Evolutionary conservation across 805 yeast genomes (phyloP).

Genomic region (Suhomyces canberraensis): DNA sequence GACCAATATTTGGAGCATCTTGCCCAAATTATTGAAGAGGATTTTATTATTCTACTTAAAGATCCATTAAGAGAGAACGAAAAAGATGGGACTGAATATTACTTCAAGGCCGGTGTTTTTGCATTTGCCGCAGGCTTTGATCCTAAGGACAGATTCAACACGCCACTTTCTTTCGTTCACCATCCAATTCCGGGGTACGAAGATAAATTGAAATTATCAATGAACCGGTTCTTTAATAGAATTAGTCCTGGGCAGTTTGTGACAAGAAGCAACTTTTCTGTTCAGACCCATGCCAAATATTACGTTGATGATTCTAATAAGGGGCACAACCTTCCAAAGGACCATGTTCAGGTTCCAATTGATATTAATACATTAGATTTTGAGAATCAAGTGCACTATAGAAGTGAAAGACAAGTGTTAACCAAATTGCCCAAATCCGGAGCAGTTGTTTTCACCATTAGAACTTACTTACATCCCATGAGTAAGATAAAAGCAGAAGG

Average conservation of each 20-base stretch:
- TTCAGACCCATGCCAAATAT: conserved; percentile 33
- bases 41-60: conserved; percentile 36
- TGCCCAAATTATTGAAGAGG: conserved; percentile 37
- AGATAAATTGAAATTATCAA: conserved; percentile 34
- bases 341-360: conserved; percentile 21
- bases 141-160: conserved; percentile 35
- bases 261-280: conserved; percentile 38
- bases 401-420: conserved; percentile 42
- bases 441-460: conserved; percentile 40
- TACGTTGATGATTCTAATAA: conserved; percentile 40
- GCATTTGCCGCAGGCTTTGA: conserved; percentile 46
- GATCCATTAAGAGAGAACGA: conserved; percentile 28
- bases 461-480: conserved; percentile 40
- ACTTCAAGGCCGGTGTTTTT: conserved; percentile 42
- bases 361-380: conserved; percentile 34
- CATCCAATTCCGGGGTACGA: conserved; percentile 44
- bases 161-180: conserved; percentile 37
- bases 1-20: conserved; percentile 21
- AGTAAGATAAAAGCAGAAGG: conserved; percentile 29
- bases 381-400: conserved; percentile 35
- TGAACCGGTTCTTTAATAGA: conserved; percentile 40
- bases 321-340: conserved; percentile 34
- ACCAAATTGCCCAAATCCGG: conserved; percentile 37
- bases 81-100: conserved; percentile 35
- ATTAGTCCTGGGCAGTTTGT: conserved; percentile 36